phyloP scores from a whole-genome alignment of 2,329 filamentous ascomycete species.

The Metarhizium anisopliae region DNA sequence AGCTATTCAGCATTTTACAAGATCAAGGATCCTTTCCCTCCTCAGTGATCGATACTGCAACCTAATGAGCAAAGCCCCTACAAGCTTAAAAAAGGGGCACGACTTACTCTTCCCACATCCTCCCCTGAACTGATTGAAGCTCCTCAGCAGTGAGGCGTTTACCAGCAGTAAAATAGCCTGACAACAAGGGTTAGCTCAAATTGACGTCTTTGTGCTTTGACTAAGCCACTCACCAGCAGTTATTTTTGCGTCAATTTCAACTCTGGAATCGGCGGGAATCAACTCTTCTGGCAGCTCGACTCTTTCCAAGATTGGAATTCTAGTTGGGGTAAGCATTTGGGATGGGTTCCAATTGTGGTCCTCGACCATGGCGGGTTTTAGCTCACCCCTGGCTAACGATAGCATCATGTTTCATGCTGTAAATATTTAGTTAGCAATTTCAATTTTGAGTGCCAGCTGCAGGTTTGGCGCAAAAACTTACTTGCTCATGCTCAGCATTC shows the following conservation, averaged over 20 bases:
- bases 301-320: conserved; percentile 78
- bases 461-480: conserved; percentile 31
- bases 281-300: conserved; percentile 88
- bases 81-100: conserved; percentile 3
- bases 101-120: conserved; percentile 76
- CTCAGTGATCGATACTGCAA: conserved; percentile 7
- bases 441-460: background rate
- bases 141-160: conserved; percentile 85
- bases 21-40: background rate
- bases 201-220: background rate
- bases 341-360: background rate
- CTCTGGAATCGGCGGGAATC: conserved; percentile 88
- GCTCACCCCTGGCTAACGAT: conserved; percentile 68
- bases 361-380: background rate
- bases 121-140: conserved; percentile 74
- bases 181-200: background rate
- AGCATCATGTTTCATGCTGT: conserved; percentile 82
- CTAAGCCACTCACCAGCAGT: conserved; percentile 61
- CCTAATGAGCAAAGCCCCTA: background rate
- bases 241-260: conserved; percentile 99
- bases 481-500: conserved; percentile 99
- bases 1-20: background rate
- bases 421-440: background rate
- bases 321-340: conserved; percentile 17
- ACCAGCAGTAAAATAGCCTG: conserved; percentile 74